Conservation (phyloP, 1,284 basidiomycete genomes). For the Ustilago esculenta region DNA sequence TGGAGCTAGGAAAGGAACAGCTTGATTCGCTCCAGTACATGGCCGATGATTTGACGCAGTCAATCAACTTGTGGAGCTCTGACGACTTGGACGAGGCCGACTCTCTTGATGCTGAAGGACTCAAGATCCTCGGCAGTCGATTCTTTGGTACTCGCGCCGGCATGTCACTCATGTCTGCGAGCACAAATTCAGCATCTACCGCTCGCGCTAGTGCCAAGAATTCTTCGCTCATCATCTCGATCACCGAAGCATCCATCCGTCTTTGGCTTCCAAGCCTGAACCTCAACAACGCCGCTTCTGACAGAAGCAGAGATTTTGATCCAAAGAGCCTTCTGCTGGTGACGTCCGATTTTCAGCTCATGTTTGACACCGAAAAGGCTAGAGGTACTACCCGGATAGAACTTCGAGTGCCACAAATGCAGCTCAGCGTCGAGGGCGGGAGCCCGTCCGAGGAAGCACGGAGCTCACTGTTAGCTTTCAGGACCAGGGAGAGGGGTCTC, state of each 20-base stretch:
- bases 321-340: slow-evolving; percentile 29
- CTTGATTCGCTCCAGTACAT: slow-evolving; percentile 58
- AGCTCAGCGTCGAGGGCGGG: slow-evolving; percentile 19
- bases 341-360: slow-evolving; percentile 24
- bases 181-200: slow-evolving; percentile 45
- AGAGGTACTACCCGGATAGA: slow-evolving; percentile 31
- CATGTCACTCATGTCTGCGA: slow-evolving; percentile 42
- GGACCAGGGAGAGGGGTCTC: slow-evolving; percentile 34
- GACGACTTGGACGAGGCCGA: slow-evolving; percentile 26
- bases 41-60: slow-evolving; percentile 52
- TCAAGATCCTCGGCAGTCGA: slow-evolving; percentile 52
- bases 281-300: neutral
- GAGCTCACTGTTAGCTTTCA: slow-evolving; percentile 18
- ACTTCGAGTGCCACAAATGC: slow-evolving; percentile 27
- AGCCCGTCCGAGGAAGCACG: slow-evolving; percentile 5
- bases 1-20: slow-evolving; percentile 34
- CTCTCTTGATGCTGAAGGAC: slow-evolving; percentile 31
- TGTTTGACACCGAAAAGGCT: slow-evolving; percentile 38
- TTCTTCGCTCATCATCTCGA: slow-evolving; percentile 25
- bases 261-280: slow-evolving; percentile 21
- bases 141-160: slow-evolving; percentile 53
- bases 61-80: slow-evolving; percentile 31
- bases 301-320: neutral
- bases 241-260: slow-evolving; percentile 32
- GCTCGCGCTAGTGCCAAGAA: slow-evolving; percentile 15